Percentiles rank a stretch among this genome's conserved stretches.
These are phyloP conservation scores for Cardamine chenopodiifolia DNA, from an alignment of 345 rosid species.

Conservation along the genomic window DNA sequence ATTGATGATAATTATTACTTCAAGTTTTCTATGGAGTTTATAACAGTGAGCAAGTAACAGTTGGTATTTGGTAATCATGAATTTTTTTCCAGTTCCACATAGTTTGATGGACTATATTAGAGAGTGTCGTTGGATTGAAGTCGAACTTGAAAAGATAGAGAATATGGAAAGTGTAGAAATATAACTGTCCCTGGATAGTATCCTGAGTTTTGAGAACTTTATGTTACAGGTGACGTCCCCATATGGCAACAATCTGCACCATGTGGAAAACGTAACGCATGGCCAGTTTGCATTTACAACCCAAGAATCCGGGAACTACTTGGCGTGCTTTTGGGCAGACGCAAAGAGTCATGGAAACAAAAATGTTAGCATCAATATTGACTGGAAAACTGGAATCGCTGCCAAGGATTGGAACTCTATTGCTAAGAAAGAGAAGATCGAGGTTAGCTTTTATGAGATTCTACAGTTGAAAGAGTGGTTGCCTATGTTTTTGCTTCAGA, in stretches of 20 bases:
- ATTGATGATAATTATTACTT: neutral
- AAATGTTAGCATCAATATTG: constrained; percentile 51
- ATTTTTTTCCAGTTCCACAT: neutral
- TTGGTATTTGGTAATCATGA: constrained; percentile 3
- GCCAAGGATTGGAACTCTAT: constrained; percentile 96
- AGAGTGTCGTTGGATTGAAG: constrained; percentile 4
- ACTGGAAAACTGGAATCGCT: constrained; percentile 91
- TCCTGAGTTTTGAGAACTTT: neutral
- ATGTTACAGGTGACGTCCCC: constrained; percentile 75
- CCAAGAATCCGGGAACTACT: constrained; percentile 75
- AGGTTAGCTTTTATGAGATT: constrained; percentile 46
- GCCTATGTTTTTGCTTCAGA: neutral
- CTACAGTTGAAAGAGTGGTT: neutral
- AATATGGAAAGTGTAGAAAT: neutral
- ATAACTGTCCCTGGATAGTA: neutral
- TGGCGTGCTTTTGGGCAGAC: constrained; percentile 82
- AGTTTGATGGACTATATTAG: neutral
- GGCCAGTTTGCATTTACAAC: constrained; percentile 92
- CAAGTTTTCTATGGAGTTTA: neutral
- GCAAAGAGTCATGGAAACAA: constrained; percentile 34
- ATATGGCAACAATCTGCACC: constrained; percentile 69
- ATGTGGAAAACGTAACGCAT: constrained; percentile 60
- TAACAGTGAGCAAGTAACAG: neutral
- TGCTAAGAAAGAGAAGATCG: constrained; percentile 85
- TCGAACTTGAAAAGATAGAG: neutral